These are phyloP conservation scores for Leccinum glutinopallens DNA, from an alignment of 1,284 basidiomycete species.

Conservation along the genomic window DNA sequence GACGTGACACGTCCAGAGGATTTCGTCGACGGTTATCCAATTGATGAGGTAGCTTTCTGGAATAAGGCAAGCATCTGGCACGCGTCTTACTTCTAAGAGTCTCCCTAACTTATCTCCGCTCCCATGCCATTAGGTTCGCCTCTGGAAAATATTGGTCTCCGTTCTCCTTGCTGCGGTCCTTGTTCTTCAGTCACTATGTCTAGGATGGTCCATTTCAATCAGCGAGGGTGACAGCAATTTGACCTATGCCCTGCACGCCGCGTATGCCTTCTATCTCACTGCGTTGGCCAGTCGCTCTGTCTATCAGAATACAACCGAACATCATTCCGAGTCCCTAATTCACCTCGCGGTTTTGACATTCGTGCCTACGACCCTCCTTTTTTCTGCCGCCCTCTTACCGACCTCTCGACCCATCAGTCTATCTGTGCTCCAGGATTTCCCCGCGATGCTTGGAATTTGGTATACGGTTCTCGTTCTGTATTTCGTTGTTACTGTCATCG, in stretches of 20 bases:
- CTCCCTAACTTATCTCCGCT: constrained; percentile 9
- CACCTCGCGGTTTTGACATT: constrained; percentile 66
- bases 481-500: constrained; percentile 38
- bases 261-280: constrained; percentile 64
- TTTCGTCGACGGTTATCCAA: constrained; percentile 71
- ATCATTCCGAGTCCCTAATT: constrained; percentile 64
- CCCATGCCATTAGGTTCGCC: constrained; percentile 47
- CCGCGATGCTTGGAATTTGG: constrained; percentile 24
- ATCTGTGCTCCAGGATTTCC: constrained; percentile 13
- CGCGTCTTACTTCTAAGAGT: neutral
- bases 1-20: constrained; percentile 75
- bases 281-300: constrained; percentile 56
- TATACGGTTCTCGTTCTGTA: constrained; percentile 35
- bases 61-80: constrained; percentile 47
- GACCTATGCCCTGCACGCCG: constrained; percentile 52
- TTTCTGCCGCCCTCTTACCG: constrained; percentile 59
- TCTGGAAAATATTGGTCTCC: constrained; percentile 56
- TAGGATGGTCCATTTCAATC: constrained; percentile 52
- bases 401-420: constrained; percentile 27
- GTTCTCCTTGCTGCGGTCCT: constrained; percentile 48
- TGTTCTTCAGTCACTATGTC: constrained; percentile 50
- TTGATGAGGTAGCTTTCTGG: constrained; percentile 78
- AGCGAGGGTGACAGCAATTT: constrained; percentile 39
- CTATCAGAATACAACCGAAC: constrained; percentile 46
- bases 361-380: constrained; percentile 52